Percentiles rank a stretch among this genome's conserved stretches.
Evolutionary conservation across 352 stramenopile species (phyloP).

Genomic region (Peronospora farinosa): DNA sequence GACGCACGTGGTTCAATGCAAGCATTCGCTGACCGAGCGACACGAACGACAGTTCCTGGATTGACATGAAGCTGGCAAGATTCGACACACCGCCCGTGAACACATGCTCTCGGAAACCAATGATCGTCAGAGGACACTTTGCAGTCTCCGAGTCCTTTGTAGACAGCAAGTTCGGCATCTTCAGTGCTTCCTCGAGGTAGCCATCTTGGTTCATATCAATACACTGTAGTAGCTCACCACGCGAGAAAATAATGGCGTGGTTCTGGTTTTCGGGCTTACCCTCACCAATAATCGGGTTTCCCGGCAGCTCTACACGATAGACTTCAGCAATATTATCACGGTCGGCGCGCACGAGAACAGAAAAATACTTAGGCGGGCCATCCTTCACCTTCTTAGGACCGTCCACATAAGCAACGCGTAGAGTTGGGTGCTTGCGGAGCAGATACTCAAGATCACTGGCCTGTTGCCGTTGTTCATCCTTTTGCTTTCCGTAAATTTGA

Average conservation of each 20-base stretch:
- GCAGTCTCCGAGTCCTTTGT: slow-evolving; percentile 63
- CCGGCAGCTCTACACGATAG: slow-evolving; percentile 76
- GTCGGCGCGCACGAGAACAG: slow-evolving; percentile 65
- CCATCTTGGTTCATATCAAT: slow-evolving; percentile 90
- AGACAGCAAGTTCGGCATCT: slow-evolving; percentile 84
- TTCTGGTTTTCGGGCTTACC: slow-evolving; percentile 89
- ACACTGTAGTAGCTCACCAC: slow-evolving; percentile 81
- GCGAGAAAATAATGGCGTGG: slow-evolving; percentile 83
- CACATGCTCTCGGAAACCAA: slow-evolving; percentile 83
- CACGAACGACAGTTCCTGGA: slow-evolving; percentile 82
- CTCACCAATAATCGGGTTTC: slow-evolving; percentile 82
- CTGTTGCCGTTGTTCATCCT: slow-evolving; percentile 79
- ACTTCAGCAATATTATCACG: slow-evolving; percentile 75
- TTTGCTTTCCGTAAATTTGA: slow-evolving; percentile 85
- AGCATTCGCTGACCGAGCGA: slow-evolving; percentile 82
- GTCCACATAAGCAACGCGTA: slow-evolving; percentile 80
- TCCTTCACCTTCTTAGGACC: slow-evolving; percentile 86
- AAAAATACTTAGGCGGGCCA: slow-evolving; percentile 78
- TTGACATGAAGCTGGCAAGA: slow-evolving; percentile 84
- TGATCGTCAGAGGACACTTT: slow-evolving; percentile 77
- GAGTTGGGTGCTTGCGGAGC: slow-evolving; percentile 68
- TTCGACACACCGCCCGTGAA: slow-evolving; percentile 83
- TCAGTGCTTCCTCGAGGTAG: slow-evolving; percentile 78
- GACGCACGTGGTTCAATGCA: slow-evolving; percentile 63
- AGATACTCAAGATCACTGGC: slow-evolving; percentile 72